Evolutionary conservation across 1,139 yeast genomes (phyloP).

Genomic region (Diutina neorugosa): DNA sequence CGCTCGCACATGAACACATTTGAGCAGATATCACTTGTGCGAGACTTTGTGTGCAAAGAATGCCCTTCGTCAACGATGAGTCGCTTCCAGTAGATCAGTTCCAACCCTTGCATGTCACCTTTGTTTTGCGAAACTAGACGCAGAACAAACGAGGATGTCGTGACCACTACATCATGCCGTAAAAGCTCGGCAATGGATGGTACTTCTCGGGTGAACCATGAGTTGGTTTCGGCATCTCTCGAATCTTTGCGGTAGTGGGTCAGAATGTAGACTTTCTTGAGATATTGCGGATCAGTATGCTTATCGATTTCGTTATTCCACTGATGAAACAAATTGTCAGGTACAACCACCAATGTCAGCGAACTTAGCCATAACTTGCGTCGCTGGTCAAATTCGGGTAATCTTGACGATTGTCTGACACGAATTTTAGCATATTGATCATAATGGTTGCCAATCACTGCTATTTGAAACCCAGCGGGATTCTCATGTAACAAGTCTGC

Average conservation of each 20-base stretch:
- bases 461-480: conserved; percentile 31
- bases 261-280: conserved; percentile 25
- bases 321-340: conserved; percentile 55
- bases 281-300: conserved; percentile 29
- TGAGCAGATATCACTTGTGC: conserved; percentile 34
- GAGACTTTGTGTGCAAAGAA: conserved; percentile 41
- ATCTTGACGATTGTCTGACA: background rate
- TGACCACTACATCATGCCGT: conserved; percentile 38
- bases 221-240: conserved; percentile 8
- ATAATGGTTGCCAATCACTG: background rate
- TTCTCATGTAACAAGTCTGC: conserved; percentile 17
- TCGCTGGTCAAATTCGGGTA: background rate
- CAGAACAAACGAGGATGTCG: conserved; percentile 30
- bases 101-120: conserved; percentile 17
- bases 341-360: conserved; percentile 49
- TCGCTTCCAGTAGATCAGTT: conserved; percentile 49
- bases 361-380: conserved; percentile 14
- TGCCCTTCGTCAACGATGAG: conserved; percentile 70
- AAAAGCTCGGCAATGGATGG: conserved; percentile 23
- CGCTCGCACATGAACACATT: conserved; percentile 41
- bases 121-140: conserved; percentile 1
- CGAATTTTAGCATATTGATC: background rate
- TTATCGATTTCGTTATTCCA: conserved; percentile 50
- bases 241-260: conserved; percentile 16
- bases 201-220: conserved; percentile 12